Conservation (phyloP, 2,329 filamentous ascomycete species). For the Aureobasidium sp. region DNA sequence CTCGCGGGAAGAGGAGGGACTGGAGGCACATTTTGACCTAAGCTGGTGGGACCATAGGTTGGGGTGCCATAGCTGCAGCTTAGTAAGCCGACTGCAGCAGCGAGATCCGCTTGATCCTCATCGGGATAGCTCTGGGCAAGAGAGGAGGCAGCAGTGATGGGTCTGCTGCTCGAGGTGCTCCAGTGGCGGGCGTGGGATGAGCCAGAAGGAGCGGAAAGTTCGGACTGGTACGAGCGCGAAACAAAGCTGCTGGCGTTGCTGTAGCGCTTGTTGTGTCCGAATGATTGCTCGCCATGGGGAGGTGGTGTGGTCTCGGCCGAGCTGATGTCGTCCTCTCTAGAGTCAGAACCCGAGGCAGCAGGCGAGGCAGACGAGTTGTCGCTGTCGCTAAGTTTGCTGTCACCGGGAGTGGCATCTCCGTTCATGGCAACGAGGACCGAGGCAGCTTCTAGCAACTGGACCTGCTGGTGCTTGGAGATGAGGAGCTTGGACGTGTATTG, state of each 20-base stretch:
- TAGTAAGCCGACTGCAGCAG: slow-evolving; percentile 81
- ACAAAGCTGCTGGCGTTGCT: slow-evolving; percentile 41
- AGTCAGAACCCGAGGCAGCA: slow-evolving; percentile 69
- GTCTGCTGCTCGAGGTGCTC: slow-evolving; percentile 61
- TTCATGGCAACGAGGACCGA: slow-evolving; percentile 96
- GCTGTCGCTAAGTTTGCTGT: slow-evolving; percentile 63
- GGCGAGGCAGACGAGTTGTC: slow-evolving; percentile 79
- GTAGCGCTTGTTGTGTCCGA: slow-evolving; percentile 37
- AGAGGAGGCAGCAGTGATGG: slow-evolving; percentile 60
- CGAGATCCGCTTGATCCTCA: slow-evolving; percentile 79
- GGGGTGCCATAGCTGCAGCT: slow-evolving; percentile 87
- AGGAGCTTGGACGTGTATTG: slow-evolving; percentile 92
- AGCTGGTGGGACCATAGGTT: slow-evolving; percentile 54
- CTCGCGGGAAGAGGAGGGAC: slow-evolving; percentile 80
- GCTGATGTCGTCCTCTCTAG: slow-evolving; percentile 66
- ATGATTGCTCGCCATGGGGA: slow-evolving; percentile 60
- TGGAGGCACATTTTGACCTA: slow-evolving; percentile 70
- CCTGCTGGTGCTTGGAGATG: slow-evolving; percentile 99
- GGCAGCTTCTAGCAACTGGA: slow-evolving; percentile 91
- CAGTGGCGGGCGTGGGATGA: slow-evolving; percentile 56
- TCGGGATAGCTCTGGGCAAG: slow-evolving; percentile 63
- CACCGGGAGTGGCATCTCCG: slow-evolving; percentile 55
- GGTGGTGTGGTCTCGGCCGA: slow-evolving; percentile 91
- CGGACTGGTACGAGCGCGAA: slow-evolving; percentile 70
- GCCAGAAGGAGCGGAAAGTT: slow-evolving; percentile 23